These are phyloP conservation scores for Phalaenopsis hybrid DNA, from an alignment of 116 monocot genomes.

Conservation along the genomic window DNA sequence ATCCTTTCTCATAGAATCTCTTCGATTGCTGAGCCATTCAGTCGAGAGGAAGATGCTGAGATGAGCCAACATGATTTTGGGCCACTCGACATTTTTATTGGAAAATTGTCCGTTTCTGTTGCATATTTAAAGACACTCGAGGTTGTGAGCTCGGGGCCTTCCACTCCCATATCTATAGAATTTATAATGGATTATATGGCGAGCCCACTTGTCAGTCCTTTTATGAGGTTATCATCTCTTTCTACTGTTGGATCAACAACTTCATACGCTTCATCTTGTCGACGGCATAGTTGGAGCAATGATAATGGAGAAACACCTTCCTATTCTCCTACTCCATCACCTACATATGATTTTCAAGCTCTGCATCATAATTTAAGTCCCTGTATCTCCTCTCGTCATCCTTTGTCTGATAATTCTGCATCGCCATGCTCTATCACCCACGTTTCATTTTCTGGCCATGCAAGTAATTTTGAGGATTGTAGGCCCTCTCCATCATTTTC, in stretches of 20 bases:
- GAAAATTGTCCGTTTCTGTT: conserved; percentile 49
- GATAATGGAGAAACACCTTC: conserved; percentile 6
- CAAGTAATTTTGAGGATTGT: neutral
- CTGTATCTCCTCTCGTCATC: conserved; percentile 1
- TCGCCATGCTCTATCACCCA: conserved; percentile 7
- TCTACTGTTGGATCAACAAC: conserved; percentile 18
- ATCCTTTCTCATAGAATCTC: conserved; percentile 75
- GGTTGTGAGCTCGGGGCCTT: conserved; percentile 38
- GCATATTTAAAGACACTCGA: conserved; percentile 46
- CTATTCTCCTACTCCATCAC: conserved; percentile 32
- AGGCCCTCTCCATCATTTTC: conserved; percentile 23
- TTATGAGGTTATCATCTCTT: conserved; percentile 51
- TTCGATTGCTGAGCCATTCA: conserved; percentile 68
- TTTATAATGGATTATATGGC: conserved; percentile 82
- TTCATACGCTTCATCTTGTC: neutral
- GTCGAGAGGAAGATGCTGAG: conserved; percentile 56
- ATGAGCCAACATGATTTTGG: conserved; percentile 51
- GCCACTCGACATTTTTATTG: conserved; percentile 58
- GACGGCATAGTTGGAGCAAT: neutral
- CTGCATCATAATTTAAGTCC: conserved; percentile 6
- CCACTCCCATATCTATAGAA: conserved; percentile 34
- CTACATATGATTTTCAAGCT: conserved; percentile 25
- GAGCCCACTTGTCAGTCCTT: conserved; percentile 62
- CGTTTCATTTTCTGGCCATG: neutral
- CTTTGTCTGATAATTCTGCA: conserved; percentile 6